Percentiles rank a stretch among this genome's conserved stretches.
phyloP scores from a whole-genome alignment of 805 yeast species.

The Priceomyces melissophilus region DNA sequence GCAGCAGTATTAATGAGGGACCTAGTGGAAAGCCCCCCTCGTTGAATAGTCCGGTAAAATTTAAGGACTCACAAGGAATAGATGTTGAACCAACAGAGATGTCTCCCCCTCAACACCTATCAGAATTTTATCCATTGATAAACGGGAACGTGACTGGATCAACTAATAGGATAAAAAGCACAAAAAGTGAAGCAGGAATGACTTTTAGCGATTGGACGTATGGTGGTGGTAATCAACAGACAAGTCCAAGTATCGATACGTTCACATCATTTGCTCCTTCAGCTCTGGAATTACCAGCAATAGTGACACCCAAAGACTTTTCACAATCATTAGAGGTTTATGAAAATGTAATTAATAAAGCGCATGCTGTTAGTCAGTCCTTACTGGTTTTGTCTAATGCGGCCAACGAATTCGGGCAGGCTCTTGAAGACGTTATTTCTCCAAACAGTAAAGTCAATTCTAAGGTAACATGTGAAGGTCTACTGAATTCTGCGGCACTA shows the following conservation, averaged over 20 bases:
- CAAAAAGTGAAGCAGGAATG: constrained; percentile 5
- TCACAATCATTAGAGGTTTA: constrained; percentile 47
- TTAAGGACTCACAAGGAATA: too few species aligned
- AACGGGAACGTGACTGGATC: constrained; percentile 20
- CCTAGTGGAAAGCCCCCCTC: too few species aligned
- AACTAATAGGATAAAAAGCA: constrained; percentile 7
- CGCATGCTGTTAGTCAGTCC: constrained; percentile 45
- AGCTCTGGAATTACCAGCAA: constrained; percentile 55
- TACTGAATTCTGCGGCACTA: constrained; percentile 71
- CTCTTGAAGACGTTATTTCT: constrained; percentile 49
- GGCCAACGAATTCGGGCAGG: constrained; percentile 67
- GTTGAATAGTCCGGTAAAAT: too few species aligned
- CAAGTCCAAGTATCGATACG: constrained; percentile 36
- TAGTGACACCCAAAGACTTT: constrained; percentile 61
- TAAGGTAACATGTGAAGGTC: constrained; percentile 49
- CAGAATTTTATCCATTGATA: constrained; percentile 57
- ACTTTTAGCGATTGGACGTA: not conserved
- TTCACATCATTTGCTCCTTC: constrained; percentile 50
- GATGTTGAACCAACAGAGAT: too few species aligned
- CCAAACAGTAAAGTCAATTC: constrained; percentile 25
- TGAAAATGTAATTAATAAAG: constrained; percentile 44
- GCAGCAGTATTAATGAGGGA: too few species aligned
- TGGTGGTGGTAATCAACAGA: not conserved
- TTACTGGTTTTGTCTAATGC: constrained; percentile 49
- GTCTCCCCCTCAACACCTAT: constrained; percentile 49